These are phyloP conservation scores for Pleurotus tuoliensis DNA, from an alignment of 768 basidiomycete genomes.

Conservation along the genomic window DNA sequence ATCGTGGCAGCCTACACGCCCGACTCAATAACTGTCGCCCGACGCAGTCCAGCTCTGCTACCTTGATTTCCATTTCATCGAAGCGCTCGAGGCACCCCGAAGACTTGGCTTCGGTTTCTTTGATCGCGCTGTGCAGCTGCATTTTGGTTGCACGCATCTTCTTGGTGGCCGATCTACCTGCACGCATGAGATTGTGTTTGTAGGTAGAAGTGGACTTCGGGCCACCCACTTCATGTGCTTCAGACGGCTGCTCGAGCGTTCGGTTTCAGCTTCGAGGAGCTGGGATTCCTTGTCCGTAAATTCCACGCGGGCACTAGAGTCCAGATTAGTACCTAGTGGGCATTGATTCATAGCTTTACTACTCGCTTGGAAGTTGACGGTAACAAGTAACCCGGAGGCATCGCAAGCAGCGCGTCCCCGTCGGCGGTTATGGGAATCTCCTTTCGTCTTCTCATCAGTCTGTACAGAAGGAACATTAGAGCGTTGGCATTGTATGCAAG, in stretches of 20 bases:
- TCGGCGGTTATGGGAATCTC: no score
- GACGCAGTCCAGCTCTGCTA: no score
- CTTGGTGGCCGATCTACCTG: constrained; percentile 16
- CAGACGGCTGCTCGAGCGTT: constrained; percentile 22
- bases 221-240: constrained; percentile 24
- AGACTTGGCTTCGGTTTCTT: constrained; percentile 17
- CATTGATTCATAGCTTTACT: no score
- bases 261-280: constrained; percentile 23
- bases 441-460: no score
- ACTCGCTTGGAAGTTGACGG: background rate
- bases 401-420: no score
- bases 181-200: background rate
- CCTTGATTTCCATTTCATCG: constrained; percentile 15
- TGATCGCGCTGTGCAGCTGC: constrained; percentile 20
- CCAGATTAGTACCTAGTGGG: background rate
- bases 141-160: constrained; percentile 18
- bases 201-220: background rate
- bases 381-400: background rate
- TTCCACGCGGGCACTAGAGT: constrained; percentile 20
- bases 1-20: background rate
- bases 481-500: no score
- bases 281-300: constrained; percentile 21
- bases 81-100: constrained; percentile 18
- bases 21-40: no score
- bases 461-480: no score